Conservation (phyloP, 257 asterid genomes). For the Solanum chiquidenum region DNA sequence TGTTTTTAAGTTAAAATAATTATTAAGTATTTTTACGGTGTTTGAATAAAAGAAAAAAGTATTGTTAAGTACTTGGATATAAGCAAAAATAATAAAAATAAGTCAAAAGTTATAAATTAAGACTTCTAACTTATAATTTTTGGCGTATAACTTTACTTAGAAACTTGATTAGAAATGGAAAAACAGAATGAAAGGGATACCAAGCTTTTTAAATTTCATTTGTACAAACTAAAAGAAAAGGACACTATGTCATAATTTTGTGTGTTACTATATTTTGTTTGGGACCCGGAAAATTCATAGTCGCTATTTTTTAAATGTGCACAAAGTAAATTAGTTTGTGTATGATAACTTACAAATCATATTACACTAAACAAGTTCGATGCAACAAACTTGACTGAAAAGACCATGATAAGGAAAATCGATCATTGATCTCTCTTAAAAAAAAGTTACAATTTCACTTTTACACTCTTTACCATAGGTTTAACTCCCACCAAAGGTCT, state of each 20-base stretch:
- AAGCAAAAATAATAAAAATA: no score
- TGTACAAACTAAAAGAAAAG: neutral
- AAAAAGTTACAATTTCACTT: neutral
- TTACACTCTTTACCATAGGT: neutral
- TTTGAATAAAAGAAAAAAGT: no score
- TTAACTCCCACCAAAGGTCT: neutral
- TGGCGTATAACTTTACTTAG: neutral
- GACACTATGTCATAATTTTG: neutral
- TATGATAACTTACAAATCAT: neutral
- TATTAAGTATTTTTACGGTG: no score
- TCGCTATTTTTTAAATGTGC: neutral
- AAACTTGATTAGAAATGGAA: neutral
- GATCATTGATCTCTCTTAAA: neutral
- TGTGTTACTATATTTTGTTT: neutral
- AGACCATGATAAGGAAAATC: neutral
- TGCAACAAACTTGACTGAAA: no score
- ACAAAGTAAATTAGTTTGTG: neutral
- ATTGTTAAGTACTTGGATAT: neutral
- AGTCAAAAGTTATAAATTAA: no score
- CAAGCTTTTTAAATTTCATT: neutral
- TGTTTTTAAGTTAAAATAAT: no score
- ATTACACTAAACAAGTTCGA: neutral
- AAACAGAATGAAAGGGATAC: neutral
- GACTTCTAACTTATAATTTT: no score
- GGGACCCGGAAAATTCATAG: rapidly evolving